phyloP scores from a whole-genome alignment of 176 grass and related monocot species.

The Stipa capillata region DNA sequence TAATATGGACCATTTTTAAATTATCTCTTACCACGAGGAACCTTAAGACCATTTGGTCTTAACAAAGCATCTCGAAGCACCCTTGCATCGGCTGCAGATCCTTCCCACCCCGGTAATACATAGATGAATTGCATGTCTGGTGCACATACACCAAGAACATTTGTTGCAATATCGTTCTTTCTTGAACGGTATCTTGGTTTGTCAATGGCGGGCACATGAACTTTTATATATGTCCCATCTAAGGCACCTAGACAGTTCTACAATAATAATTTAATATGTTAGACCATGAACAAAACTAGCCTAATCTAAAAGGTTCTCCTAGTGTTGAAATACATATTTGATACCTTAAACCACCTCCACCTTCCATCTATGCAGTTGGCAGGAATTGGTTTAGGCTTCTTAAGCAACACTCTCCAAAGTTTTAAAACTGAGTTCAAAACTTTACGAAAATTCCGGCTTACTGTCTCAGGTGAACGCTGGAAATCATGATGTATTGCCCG shows the following conservation, averaged over 20 bases:
- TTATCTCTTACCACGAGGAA: neutral
- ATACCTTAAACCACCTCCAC: neutral
- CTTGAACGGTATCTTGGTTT: neutral
- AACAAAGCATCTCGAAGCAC: neutral
- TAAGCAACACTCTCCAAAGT: neutral
- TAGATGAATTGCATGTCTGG: neutral
- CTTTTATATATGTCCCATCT: neutral
- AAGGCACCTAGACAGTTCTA: neutral
- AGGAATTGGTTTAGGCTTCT: neutral
- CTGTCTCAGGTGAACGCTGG: neutral
- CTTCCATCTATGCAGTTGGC: neutral
- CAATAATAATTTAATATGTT: neutral
- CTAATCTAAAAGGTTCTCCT: neutral
- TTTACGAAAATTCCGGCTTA: neutral
- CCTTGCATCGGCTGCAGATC: neutral
- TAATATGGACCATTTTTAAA: neutral
- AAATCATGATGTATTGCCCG: neutral
- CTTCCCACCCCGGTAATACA: neutral
- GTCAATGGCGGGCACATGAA: neutral
- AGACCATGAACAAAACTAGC: neutral
- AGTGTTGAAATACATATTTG: neutral
- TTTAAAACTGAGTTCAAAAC: neutral
- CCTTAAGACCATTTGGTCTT: neutral
- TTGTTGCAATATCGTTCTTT: neutral
- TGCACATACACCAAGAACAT: neutral